A percentile compares a stretch with the other conserved stretches of the same genome.
phyloP scores from a whole-genome alignment of 495 filamentous ascomycete genomes.

The Immersiella caudata region DNA sequence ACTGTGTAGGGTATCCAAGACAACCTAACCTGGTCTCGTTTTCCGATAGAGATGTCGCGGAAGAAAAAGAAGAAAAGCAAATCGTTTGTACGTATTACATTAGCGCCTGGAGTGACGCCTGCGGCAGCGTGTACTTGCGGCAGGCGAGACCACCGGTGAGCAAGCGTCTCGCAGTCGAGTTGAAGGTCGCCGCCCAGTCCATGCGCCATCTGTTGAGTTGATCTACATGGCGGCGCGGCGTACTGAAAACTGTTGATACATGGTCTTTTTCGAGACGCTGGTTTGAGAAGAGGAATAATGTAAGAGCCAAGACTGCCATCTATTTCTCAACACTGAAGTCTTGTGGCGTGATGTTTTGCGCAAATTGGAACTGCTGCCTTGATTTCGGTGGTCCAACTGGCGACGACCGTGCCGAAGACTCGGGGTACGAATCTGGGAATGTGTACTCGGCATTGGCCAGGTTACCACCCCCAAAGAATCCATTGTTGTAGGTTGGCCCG shows the following conservation, averaged over 20 bases:
- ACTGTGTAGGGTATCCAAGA: conserved; percentile 18
- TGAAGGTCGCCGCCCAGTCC: not conserved
- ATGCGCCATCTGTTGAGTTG: not conserved
- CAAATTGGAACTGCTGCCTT: conserved; percentile 53
- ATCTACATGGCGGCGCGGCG: not conserved
- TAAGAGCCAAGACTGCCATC: not conserved
- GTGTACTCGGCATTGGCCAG: conserved; percentile 44
- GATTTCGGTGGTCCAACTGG: conserved; percentile 42
- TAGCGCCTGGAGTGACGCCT: not conserved
- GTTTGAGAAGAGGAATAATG: not conserved
- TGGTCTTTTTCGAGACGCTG: not conserved
- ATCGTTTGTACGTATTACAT: conserved; percentile 24
- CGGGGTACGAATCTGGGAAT: conserved; percentile 47
- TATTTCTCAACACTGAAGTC: conserved; percentile 42
- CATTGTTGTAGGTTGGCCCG: conserved; percentile 35
- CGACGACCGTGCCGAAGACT: conserved; percentile 46
- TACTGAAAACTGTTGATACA: conserved; percentile 3
- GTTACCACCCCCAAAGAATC: conserved; percentile 33
- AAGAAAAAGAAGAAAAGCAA: conserved; percentile 2
- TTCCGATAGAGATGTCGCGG: not conserved
- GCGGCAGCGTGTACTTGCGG: conserved; percentile 12
- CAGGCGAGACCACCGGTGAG: not conserved
- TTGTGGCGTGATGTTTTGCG: conserved; percentile 52
- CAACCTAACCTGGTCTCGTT: not conserved
- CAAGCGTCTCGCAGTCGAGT: not conserved